Percentiles rank a stretch among this genome's conserved stretches.
These are phyloP conservation scores for Phyllachora maydis DNA, from an alignment of 2,329 filamentous ascomycete species.

Conservation along the genomic window DNA sequence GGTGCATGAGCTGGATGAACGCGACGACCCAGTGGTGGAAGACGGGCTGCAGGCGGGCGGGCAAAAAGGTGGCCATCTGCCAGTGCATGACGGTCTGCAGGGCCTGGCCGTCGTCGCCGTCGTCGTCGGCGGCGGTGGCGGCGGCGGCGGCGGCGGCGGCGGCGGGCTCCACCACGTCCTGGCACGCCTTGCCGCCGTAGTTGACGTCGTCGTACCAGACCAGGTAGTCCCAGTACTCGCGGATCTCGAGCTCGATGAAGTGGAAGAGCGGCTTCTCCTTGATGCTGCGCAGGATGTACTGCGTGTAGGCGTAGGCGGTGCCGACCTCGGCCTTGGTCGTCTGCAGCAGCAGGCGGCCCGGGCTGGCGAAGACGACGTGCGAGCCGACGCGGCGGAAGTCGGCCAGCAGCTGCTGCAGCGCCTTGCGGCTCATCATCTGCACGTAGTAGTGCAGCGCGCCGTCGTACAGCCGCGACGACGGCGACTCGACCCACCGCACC, in stretches of 20 bases:
- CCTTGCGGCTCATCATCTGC: conserved; percentile 95
- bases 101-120: conserved; percentile 52
- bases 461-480: conserved; percentile 88
- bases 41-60: conserved; percentile 54
- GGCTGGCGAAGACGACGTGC: conserved; percentile 84
- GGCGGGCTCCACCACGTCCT: conserved; percentile 54
- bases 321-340: conserved; percentile 94
- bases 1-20: conserved; percentile 88
- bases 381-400: conserved; percentile 92
- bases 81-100: conserved; percentile 94
- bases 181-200: conserved; percentile 85
- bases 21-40: conserved; percentile 91
- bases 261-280: conserved; percentile 89
- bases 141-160: too few relatives aligned
- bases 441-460: conserved; percentile 90
- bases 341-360: conserved; percentile 76
- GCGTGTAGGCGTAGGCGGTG: conserved; percentile 88
- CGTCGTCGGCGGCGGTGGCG: too few relatives aligned
- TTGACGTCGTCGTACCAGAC: conserved; percentile 99
- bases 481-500: conserved; percentile 90
- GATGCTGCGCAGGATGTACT: conserved; percentile 96
- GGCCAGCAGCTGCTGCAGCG: conserved; percentile 88
- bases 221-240: conserved; percentile 98
- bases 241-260: conserved; percentile 92
- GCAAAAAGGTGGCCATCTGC: conserved; percentile 86